Evolutionary conservation across 345 rosid genomes (phyloP).

Genomic region (Eucalyptus erythrocorys): DNA sequence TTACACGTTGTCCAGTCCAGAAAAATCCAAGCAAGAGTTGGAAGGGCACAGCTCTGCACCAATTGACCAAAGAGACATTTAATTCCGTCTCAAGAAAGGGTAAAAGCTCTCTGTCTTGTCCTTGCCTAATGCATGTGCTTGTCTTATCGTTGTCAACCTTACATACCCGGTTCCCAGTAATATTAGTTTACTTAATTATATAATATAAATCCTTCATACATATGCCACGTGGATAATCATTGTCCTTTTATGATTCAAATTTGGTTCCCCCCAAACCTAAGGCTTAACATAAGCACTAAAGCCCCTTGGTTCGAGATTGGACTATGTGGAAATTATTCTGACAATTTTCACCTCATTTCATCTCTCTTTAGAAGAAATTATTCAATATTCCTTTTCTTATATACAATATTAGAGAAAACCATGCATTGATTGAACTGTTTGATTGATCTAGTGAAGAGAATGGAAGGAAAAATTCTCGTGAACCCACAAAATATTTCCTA

Average conservation of each 20-base stretch:
- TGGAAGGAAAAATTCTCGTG: neutral
- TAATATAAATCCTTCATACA: neutral
- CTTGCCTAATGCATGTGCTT: neutral
- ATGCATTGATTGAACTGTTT: neutral
- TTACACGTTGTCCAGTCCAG: neutral
- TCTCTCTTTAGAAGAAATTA: neutral
- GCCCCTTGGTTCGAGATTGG: neutral
- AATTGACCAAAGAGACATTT: neutral
- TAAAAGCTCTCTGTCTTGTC: constrained; percentile 23
- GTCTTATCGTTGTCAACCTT: neutral
- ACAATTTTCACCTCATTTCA: neutral
- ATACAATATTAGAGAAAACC: neutral
- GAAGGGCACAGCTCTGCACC: neutral
- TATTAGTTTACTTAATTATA: neutral
- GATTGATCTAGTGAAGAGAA: neutral
- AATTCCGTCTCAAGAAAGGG: constrained; percentile 32
- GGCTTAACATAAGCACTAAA: too few species aligned
- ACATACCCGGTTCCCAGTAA: too few species aligned
- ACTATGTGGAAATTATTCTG: neutral
- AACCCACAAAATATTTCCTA: neutral
- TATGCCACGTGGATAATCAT: neutral
- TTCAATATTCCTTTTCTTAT: too few species aligned
- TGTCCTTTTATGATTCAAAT: neutral
- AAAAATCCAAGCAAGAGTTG: neutral
- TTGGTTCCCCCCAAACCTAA: neutral